These are phyloP conservation scores for Aspergillus pseudoglaucus DNA, from an alignment of 2,329 filamentous ascomycete species.

Conservation along the genomic window DNA sequence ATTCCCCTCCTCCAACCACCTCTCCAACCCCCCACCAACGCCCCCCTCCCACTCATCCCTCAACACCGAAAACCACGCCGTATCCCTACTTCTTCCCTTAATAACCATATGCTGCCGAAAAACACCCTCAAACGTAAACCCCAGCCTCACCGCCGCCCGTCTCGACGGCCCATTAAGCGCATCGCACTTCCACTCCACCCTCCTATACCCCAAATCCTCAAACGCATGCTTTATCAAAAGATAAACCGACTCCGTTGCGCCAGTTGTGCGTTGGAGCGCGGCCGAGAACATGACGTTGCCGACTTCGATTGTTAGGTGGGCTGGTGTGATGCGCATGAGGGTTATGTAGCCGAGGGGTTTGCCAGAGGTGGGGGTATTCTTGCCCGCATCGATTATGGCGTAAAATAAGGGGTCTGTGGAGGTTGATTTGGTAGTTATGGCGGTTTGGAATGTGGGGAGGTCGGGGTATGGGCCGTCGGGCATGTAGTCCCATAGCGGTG, in stretches of 20 bases:
- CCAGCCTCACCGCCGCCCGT: slow-evolving; percentile 51
- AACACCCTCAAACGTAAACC: slow-evolving; percentile 54
- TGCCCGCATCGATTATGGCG: slow-evolving; percentile 35
- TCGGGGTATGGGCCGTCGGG: slow-evolving; percentile 28
- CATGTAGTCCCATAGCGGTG: slow-evolving; percentile 40
- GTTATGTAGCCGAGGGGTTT: slow-evolving; percentile 39
- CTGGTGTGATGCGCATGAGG: slow-evolving; percentile 43
- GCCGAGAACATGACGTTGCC: slow-evolving; percentile 50
- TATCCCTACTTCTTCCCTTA: slow-evolving; percentile 53
- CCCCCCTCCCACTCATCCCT: slow-evolving; percentile 53
- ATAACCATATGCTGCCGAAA: slow-evolving; percentile 58
- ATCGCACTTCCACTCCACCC: slow-evolving; percentile 62
- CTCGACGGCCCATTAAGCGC: slow-evolving; percentile 49
- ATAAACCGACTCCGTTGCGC: slow-evolving; percentile 54
- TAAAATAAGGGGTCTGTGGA: slow-evolving; percentile 39
- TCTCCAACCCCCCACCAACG: slow-evolving; percentile 49
- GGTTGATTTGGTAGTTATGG: slow-evolving; percentile 16
- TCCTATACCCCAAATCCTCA: slow-evolving; percentile 47
- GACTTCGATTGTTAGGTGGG: slow-evolving; percentile 50
- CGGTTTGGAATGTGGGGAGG: slow-evolving; percentile 22
- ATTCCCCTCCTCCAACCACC: slow-evolving; percentile 51
- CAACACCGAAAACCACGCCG: slow-evolving; percentile 54
- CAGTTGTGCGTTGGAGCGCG: slow-evolving; percentile 47
- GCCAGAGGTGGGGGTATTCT: slow-evolving; percentile 14
- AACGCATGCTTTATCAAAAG: slow-evolving; percentile 51